Evolutionary conservation across 345 rosid species (phyloP).

Genomic region (Melaleuca alternifolia): DNA sequence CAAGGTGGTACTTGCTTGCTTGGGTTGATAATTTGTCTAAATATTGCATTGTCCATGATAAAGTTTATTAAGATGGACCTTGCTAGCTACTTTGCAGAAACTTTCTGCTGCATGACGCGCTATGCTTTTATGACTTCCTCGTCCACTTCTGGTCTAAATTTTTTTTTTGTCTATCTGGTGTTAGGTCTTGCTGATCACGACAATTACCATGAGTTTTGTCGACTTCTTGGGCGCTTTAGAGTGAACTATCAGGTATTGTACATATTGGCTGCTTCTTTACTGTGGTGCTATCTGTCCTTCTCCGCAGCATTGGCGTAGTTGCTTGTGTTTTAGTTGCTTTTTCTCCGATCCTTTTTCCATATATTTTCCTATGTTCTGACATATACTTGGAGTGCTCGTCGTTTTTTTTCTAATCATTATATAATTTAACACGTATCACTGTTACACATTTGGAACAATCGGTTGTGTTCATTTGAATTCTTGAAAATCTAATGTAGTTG

Average conservation of each 20-base stretch:
- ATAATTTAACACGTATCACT: neutral
- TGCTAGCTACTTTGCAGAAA: neutral
- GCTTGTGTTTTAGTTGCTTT: neutral
- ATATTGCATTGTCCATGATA: neutral
- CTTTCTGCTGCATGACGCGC: neutral
- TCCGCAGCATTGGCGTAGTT: neutral
- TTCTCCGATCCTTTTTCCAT: neutral
- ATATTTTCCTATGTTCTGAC: neutral
- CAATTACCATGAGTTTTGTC: constrained; percentile 97
- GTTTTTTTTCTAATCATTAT: neutral
- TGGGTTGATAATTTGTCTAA: neutral
- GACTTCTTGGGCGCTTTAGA: constrained; percentile 96
- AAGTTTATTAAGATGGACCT: neutral
- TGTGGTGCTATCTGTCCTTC: neutral
- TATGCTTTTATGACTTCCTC: neutral
- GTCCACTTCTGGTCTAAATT: neutral
- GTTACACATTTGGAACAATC: neutral
- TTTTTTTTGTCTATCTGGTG: constrained; percentile 3
- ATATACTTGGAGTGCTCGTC: neutral
- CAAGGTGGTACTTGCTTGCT: constrained; percentile 34
- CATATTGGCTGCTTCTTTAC: neutral
- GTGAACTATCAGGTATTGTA: constrained; percentile 79
- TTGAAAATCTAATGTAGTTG: constrained; percentile 39
- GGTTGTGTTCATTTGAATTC: neutral
- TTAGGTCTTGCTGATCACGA: constrained; percentile 99